Percentiles rank a stretch among this genome's conserved stretches.
Conservation (phyloP, 2,329 filamentous ascomycete species). For the Penicillium italicum region DNA sequence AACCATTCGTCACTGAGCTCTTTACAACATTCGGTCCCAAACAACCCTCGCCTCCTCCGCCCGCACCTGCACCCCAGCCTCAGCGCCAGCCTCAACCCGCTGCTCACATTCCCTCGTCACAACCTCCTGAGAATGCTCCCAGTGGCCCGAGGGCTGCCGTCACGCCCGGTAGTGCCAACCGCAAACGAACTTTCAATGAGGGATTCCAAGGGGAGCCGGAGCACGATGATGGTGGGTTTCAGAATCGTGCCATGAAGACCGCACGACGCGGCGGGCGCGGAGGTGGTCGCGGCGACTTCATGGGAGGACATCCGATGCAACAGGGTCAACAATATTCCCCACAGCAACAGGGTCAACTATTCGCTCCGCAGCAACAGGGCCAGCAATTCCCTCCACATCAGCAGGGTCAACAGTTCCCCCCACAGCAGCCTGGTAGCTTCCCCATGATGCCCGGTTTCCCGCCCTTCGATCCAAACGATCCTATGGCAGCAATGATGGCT, state of each 20-base stretch:
- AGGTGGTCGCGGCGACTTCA: constrained; percentile 44
- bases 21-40: constrained; percentile 51
- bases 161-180: constrained; percentile 31
- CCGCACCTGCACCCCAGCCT: constrained; percentile 23
- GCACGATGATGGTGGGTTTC: constrained; percentile 39
- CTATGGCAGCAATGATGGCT: constrained; percentile 52
- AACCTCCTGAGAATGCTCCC: constrained; percentile 23
- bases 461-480: constrained; percentile 54
- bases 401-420: constrained; percentile 27
- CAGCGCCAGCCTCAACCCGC: constrained; percentile 21
- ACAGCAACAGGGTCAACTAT: constrained; percentile 24
- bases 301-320: constrained; percentile 28
- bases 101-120: constrained; percentile 17
- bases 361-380: constrained; percentile 22
- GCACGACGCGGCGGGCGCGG: constrained; percentile 38
- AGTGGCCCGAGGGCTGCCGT: constrained; percentile 23
- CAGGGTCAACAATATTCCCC: constrained; percentile 29
- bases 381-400: constrained; percentile 29
- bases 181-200: constrained; percentile 54
- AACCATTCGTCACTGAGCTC: constrained; percentile 55
- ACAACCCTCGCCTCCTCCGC: constrained; percentile 26
- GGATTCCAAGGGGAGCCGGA: constrained; percentile 46
- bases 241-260: constrained; percentile 49
- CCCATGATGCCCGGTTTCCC: constrained; percentile 47
- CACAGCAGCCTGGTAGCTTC: constrained; percentile 31